Conservation (phyloP, 1,284 basidiomycete species). For the Entoloma clypeatum region DNA sequence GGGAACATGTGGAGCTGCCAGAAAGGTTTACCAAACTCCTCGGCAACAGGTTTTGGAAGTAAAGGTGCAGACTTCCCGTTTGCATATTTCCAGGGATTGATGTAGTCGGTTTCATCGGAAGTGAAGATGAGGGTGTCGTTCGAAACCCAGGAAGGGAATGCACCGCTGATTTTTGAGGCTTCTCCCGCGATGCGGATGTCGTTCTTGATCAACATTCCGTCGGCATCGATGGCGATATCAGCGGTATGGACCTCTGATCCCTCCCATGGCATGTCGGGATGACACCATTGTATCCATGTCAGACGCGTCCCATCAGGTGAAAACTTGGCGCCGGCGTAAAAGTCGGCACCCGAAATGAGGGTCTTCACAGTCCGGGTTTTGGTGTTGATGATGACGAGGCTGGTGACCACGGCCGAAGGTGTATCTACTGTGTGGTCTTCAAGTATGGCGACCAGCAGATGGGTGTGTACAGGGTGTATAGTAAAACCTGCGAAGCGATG, state of each 20-base stretch:
- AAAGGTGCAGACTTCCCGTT: slow-evolving; percentile 37
- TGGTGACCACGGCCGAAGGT: slow-evolving; percentile 53
- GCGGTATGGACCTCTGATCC: slow-evolving; percentile 60
- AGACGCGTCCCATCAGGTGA: slow-evolving; percentile 65
- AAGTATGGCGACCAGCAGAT: slow-evolving; percentile 50
- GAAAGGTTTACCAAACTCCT: slow-evolving; percentile 59
- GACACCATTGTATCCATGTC: slow-evolving; percentile 71
- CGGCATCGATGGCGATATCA: slow-evolving; percentile 28
- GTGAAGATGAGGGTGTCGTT: slow-evolving; percentile 62
- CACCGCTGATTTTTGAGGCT: slow-evolving; percentile 43
- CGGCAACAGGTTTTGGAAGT: slow-evolving; percentile 40
- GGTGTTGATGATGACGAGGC: slow-evolving; percentile 54
- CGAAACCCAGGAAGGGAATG: slow-evolving; percentile 58
- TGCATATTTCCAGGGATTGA: slow-evolving; percentile 62
- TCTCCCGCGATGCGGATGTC: slow-evolving; percentile 45
- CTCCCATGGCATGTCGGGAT: slow-evolving; percentile 84
- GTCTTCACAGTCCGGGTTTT: slow-evolving; percentile 36
- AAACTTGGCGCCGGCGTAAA: slow-evolving; percentile 61
- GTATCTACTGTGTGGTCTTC: slow-evolving; percentile 66
- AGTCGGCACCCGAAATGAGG: slow-evolving; percentile 58
- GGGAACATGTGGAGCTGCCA: slow-evolving; percentile 54
- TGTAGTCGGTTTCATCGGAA: slow-evolving; percentile 64
- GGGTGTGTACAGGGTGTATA: slow-evolving; percentile 41
- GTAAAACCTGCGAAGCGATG: slow-evolving; percentile 57
- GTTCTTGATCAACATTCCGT: slow-evolving; percentile 30